Evolutionary conservation across 2,329 filamentous ascomycete species (phyloP).

Genomic region (Diplodia intermedia): DNA sequence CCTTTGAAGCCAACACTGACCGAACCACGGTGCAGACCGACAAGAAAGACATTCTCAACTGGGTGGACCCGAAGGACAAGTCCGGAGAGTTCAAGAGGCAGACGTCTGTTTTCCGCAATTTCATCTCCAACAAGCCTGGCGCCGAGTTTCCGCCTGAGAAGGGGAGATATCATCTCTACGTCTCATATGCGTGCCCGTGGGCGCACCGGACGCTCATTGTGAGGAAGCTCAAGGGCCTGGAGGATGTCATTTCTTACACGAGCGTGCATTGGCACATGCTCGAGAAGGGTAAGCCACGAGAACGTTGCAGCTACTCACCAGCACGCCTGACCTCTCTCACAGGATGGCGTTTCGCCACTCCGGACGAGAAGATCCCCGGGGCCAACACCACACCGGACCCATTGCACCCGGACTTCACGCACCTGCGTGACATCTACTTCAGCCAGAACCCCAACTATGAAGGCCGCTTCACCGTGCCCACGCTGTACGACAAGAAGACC

Average conservation of each 20-base stretch:
- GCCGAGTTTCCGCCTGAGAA: slow-evolving; percentile 85
- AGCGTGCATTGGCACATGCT: slow-evolving; percentile 93
- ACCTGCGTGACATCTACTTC: slow-evolving; percentile 83
- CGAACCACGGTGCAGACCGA: not conserved
- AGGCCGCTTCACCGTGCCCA: slow-evolving; percentile 86
- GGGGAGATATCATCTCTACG: slow-evolving; percentile 91
- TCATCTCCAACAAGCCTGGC: slow-evolving; percentile 73
- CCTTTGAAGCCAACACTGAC: not conserved
- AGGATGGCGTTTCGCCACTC: slow-evolving; percentile 84
- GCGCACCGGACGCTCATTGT: slow-evolving; percentile 88
- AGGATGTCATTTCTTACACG: slow-evolving; percentile 79
- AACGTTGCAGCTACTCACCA: not conserved
- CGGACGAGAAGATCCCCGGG: slow-evolving; percentile 65
- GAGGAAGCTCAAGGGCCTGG: slow-evolving; percentile 87
- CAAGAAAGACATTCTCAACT: slow-evolving; percentile 70
- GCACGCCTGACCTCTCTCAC: not conserved
- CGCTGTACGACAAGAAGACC: slow-evolving; percentile 79
- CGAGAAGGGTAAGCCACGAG: slow-evolving; percentile 61
- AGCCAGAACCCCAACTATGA: slow-evolving; percentile 72
- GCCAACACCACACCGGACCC: slow-evolving; percentile 67
- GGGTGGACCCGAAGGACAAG: slow-evolving; percentile 79
- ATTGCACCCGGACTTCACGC: slow-evolving; percentile 70
- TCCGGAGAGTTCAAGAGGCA: slow-evolving; percentile 93
- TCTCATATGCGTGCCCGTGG: slow-evolving; percentile 95
- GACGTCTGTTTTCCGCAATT: slow-evolving; percentile 80